phyloP scores from a whole-genome alignment of 305 asterid species.

The Rubia peregrina region DNA sequence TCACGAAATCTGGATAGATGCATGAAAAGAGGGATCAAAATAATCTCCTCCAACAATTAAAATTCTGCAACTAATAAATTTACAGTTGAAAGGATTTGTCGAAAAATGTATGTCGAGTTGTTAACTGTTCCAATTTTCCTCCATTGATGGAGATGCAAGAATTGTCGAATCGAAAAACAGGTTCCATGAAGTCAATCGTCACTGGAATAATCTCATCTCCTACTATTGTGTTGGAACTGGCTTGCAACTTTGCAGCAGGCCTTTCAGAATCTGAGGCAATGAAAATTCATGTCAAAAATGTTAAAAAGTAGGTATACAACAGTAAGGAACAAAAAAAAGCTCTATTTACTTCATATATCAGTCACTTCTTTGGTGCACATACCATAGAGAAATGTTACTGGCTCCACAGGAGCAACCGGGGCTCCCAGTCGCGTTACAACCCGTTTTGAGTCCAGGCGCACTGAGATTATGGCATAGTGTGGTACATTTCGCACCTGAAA shows the following conservation, averaged over 20 bases:
- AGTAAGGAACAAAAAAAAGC: too few species aligned
- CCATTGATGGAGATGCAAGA: conserved; percentile 57
- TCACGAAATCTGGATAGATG: conserved; percentile 52
- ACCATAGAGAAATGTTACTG: conserved; percentile 86
- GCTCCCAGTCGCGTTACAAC: conserved; percentile 69
- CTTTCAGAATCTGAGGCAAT: conserved; percentile 53
- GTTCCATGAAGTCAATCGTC: conserved; percentile 63
- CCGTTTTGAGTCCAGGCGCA: conserved; percentile 49
- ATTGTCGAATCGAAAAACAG: conserved; percentile 72
- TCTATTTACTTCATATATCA: not conserved
- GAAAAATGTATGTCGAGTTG: not conserved
- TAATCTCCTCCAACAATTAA: not conserved
- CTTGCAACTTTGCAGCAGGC: conserved; percentile 65
- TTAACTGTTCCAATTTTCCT: conserved; percentile 62
- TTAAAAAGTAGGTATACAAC: not conserved
- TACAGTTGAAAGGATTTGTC: not conserved
- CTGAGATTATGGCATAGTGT: conserved; percentile 49
- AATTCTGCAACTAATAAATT: not conserved
- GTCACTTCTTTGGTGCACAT: conserved; percentile 14
- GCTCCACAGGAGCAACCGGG: conserved; percentile 62
- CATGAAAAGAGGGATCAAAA: conserved; percentile 13
- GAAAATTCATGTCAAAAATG: not conserved
- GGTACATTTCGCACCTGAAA: conserved; percentile 53
- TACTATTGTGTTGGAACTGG: conserved; percentile 52
- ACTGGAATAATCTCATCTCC: conserved; percentile 42